Evolutionary conservation across 257 asterid species (phyloP), one percentile per base, ranked within the genome.

Genomic region (Mentha longifolia): DNA sequence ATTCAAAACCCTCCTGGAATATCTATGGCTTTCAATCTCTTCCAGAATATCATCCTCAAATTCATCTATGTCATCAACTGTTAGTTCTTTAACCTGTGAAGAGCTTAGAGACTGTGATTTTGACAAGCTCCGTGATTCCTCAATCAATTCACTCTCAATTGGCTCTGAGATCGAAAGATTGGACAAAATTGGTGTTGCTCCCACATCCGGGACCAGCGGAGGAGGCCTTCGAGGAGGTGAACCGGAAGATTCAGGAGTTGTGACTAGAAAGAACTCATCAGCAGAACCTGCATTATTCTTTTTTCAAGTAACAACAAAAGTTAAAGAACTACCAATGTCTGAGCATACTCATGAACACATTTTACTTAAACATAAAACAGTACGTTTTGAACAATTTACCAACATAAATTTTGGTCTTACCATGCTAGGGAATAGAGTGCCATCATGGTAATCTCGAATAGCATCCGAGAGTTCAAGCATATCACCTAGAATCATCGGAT

Each of bases 391-490:
- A 47, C 62, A 43, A 50, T 19, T n/a, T 51, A 15, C 55, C 49
- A 69, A 68, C 71, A 51, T n/a, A 41, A 33, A 19, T 66, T 43
- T 35, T 57, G 71, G 62, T 65, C 83, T 83, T 85, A 94, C 99
- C 99, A 94, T 79, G 82, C 83, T 84, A 5, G 99, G 99, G 78
- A 89, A 88, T 70, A 86, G 70, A 68, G 96, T 79, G 78, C 87
- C 81, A 65, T 94, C 99, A 47, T 94, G 95, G 82, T 85, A 94
- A 74, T 89, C 95, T 75, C 99, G 85, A 71, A 94, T 94, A 72
- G 99, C 98, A 71, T 94, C 99, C 0, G 98, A 89, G 42, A 94
- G 96, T 74, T 94, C 99, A 76, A 91, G 98, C 80, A 88, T 86
- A 76, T 60, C 81, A 71, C 99, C 99, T 94, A 71, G 65, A 82